Conservation (phyloP, 1,284 basidiomycete species). For the Pyrrhoderma lamaoense region DNA sequence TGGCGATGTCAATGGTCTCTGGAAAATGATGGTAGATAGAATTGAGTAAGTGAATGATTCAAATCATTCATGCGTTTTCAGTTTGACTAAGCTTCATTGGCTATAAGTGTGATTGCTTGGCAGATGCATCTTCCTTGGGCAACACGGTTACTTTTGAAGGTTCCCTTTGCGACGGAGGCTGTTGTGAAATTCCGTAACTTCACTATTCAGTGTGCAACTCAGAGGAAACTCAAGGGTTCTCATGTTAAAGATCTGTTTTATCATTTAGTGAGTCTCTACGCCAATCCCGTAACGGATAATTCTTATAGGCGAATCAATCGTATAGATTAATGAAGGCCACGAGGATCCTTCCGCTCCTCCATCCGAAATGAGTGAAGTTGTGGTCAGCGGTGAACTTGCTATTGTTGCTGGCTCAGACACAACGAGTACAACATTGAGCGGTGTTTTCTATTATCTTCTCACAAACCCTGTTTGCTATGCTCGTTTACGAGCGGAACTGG, state of each 20-base stretch:
- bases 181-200: background rate
- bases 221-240: constrained; percentile 21
- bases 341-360: constrained; percentile 18
- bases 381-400: constrained; percentile 28
- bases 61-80: background rate
- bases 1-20: constrained; percentile 20
- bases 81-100: background rate
- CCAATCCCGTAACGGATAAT: background rate
- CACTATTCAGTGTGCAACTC: background rate
- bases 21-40: constrained; percentile 15
- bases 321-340: constrained; percentile 26
- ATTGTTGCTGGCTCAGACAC: constrained; percentile 34
- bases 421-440: constrained; percentile 26
- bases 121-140: constrained; percentile 10
- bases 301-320: background rate
- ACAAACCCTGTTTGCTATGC: constrained; percentile 24
- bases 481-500: constrained; percentile 27
- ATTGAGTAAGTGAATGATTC: constrained; percentile 1
- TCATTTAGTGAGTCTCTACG: constrained; percentile 27
- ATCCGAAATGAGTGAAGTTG: constrained; percentile 23
- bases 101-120: background rate
- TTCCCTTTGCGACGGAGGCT: constrained; percentile 1
- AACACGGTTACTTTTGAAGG: background rate
- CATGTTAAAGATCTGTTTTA: constrained; percentile 32
- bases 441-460: constrained; percentile 28